Evolutionary conservation across 2,329 filamentous ascomycete genomes (phyloP).

Genomic region (Knoxdaviesia proteae): DNA sequence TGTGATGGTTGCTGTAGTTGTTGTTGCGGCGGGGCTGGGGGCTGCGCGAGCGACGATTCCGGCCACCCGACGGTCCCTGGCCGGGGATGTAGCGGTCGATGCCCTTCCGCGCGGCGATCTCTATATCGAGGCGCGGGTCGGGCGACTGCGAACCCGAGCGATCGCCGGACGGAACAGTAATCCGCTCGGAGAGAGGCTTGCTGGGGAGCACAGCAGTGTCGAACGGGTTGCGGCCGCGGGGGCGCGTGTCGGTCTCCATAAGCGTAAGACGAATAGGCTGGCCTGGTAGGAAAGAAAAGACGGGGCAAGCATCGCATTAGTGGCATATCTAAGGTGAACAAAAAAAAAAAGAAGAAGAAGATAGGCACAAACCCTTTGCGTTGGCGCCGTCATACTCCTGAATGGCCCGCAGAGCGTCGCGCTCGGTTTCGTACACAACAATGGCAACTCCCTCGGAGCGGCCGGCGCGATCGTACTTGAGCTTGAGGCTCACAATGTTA

Average conservation of each 20-base stretch:
- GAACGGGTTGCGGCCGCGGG: constrained; percentile 28
- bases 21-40: constrained; percentile 31
- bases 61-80: constrained; percentile 6
- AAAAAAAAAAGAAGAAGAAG: no score
- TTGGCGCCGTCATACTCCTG: constrained; percentile 76
- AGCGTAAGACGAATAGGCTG: constrained; percentile 63
- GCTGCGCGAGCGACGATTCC: constrained; percentile 32
- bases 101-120: constrained; percentile 39
- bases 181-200: constrained; percentile 37
- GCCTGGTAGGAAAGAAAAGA: constrained; percentile 19
- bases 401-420: constrained; percentile 56
- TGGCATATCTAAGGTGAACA: neutral
- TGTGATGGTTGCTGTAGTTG: constrained; percentile 8
- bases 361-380: constrained; percentile 41
- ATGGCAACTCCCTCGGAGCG: constrained; percentile 71
- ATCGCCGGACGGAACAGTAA: constrained; percentile 26
- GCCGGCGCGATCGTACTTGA: constrained; percentile 72
- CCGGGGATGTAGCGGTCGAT: constrained; percentile 68
- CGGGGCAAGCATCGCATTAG: neutral
- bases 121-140: constrained; percentile 22
- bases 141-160: constrained; percentile 44
- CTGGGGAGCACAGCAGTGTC: constrained; percentile 33
- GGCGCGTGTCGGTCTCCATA: constrained; percentile 26
- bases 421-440: constrained; percentile 53
- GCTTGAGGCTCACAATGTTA: constrained; percentile 42